Base-by-base conservation (phyloP, 1,284 basidiomycete genomes). In the Ceratobasidium papillatum region DNA sequence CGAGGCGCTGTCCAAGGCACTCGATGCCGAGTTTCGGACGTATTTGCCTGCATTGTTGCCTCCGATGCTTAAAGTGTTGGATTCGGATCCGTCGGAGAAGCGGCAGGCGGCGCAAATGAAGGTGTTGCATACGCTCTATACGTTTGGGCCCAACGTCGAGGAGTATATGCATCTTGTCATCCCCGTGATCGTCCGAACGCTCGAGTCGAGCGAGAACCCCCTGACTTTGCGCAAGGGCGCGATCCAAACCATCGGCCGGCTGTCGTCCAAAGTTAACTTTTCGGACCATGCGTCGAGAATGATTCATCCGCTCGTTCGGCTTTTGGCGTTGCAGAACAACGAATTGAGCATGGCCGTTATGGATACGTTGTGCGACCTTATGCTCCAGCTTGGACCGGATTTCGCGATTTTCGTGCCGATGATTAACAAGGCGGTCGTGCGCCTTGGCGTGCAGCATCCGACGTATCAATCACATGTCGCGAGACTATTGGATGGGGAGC, bases 281-380 rank as follows among this genome's bases (percentile, higher is more conserved):
- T 96, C 94, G n/a, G 98, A 99, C 80, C 96, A 99, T 80, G 96
- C 97, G 8, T 98, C 96, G 22, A 89, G 97, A 59, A 98, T 99
- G 79, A 94, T 99, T 30, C 98, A 99, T 80, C 97, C 98, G 1
- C 86, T 99, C 17, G 92, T 96, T 49, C 89, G 98, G 58, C 93
- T 98, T 3, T 85, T 99, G 69, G 90, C 91, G 52, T 86, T 86
- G n/a, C 85, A 88, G 4, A 91, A 88, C 77, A 93, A 94, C 72
- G 97, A 99, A 76, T 85, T 99, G 59, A 88, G 94, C 38, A 88
- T 88, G 81, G 90, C 94, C 0, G 94, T 96, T 8, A 92, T 99
- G 91, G 96, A 99, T 78, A 95, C 96, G 0, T 85, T 99, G 1
- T 96, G 95, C 79, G 93, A 96, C 1, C 85, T 99, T 52, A 91